These are phyloP conservation scores for Ananas comosus DNA, from an alignment of 176 grass and related monocot species.

Conservation along the genomic window DNA sequence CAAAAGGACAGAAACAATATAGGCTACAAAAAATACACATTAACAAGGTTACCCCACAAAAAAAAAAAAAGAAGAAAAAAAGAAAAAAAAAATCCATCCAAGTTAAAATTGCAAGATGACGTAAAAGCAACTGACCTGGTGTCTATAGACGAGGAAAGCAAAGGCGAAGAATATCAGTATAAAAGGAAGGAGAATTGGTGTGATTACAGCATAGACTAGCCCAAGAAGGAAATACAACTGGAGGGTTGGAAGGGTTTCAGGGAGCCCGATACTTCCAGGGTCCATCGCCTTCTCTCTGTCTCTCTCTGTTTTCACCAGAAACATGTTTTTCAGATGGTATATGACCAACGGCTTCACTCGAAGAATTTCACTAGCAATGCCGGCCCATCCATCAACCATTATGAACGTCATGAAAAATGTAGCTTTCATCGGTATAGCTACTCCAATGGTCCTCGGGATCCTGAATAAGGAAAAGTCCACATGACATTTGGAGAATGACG, in stretches of 20 bases:
- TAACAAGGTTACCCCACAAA: background rate
- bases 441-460: constrained; percentile 87
- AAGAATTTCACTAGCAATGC: constrained; percentile 85
- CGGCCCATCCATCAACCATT: constrained; percentile 99
- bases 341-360: constrained; percentile 69
- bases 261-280: constrained; percentile 67
- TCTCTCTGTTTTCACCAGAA: constrained; percentile 81
- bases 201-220: constrained; percentile 77
- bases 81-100: background rate
- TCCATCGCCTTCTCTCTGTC: constrained; percentile 90
- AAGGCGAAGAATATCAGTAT: constrained; percentile 88
- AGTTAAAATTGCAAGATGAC: too few relatives aligned
- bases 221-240: constrained; percentile 93
- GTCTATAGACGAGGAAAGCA: constrained; percentile 81
- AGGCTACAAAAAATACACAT: too few relatives aligned
- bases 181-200: constrained; percentile 82
- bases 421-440: constrained; percentile 98
- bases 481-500: background rate
- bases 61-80: background rate
- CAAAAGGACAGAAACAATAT: too few relatives aligned
- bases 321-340: constrained; percentile 95
- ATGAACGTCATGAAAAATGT: constrained; percentile 99
- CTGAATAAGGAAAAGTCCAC: constrained; percentile 25
- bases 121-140: constrained; percentile 49
- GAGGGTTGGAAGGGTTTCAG: constrained; percentile 77